A percentile compares a stretch with the other conserved stretches of the same genome.
Conservation (phyloP, 768 basidiomycete species). For the Boletus edulis region DNA sequence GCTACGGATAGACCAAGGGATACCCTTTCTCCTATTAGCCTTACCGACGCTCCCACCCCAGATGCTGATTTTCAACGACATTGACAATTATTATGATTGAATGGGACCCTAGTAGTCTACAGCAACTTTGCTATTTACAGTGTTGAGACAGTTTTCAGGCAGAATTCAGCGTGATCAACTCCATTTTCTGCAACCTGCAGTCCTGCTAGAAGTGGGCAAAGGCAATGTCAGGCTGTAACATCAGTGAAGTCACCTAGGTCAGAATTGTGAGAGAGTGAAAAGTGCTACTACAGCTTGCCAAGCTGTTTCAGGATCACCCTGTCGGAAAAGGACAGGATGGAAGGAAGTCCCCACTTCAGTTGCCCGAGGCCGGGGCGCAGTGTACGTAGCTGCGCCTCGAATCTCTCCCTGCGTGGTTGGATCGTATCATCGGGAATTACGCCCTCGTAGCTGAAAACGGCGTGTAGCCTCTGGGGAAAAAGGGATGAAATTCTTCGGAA, state of each 20-base stretch:
- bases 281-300: conserved; percentile 11
- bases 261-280: not conserved
- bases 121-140: no score
- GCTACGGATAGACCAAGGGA: not conserved
- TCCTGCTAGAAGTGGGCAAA: no score
- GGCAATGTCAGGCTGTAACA: no score
- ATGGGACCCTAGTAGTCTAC: no score
- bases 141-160: no score
- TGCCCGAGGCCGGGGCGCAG: not conserved
- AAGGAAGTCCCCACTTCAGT: not conserved
- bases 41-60: no score
- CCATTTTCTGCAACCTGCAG: no score
- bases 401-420: fast-evolving
- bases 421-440: fast-evolving
- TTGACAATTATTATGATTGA: no score
- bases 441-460: conserved; percentile 7
- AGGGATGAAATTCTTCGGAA: conserved; percentile 1
- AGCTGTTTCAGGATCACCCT: not conserved
- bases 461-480: not conserved
- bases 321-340: not conserved
- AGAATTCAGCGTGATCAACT: no score
- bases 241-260: no score
- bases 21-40: no score
- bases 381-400: not conserved
- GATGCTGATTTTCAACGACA: no score